Base-by-base conservation (phyloP, 2,329 filamentous ascomycete species). In the Venturia pyrina region DNA sequence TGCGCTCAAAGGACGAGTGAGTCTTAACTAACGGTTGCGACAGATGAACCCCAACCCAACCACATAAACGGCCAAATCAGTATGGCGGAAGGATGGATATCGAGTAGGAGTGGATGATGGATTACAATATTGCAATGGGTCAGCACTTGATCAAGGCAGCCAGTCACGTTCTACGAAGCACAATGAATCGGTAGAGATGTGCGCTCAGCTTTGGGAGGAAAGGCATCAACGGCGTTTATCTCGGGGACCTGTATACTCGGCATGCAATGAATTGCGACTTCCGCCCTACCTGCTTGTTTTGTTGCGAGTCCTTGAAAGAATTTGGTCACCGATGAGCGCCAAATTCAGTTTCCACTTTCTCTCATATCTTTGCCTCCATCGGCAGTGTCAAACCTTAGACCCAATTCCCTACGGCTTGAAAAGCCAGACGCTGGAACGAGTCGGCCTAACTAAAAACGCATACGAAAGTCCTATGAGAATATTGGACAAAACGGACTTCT, bases 1-100 rank as follows among this genome's bases (percentile, higher is more conserved):
- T 15, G 28, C 28, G 7, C 5, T 37, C 7, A 3, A 21, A 11
- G 5, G 32, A 40, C 37, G 28, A 66, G 17, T 3, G 34, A 17
- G 21, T 53, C 15, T 48, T 48, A 0, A 19, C 21, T 62, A 62
- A 61, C 64, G n/a, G 21, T 48, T 7, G 41, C 21, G 17, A 57
- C 70, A 90, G 89, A 93, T 93, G 89, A 93, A 93, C 87, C 89
- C 89, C 80, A 91, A 91, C 86, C 89, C 89, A 75, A 87, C 86
- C 78, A 78, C 86, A 74, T 75, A 66, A 59, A 41, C 53, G 43
- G 40, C 40, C 17, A 44, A 44, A n/a, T 13, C n/a, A 37, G 19
- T 10, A 60, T 60, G 60, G 44, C 0, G 53, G 53, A 37, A 37
- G 28, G 60, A 62, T 21, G 60, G 37, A 7, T 44, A 0, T 62